These are phyloP conservation scores for Alloteropsis semialata DNA, from an alignment of 176 grass and related monocot species.

Conservation along the genomic window DNA sequence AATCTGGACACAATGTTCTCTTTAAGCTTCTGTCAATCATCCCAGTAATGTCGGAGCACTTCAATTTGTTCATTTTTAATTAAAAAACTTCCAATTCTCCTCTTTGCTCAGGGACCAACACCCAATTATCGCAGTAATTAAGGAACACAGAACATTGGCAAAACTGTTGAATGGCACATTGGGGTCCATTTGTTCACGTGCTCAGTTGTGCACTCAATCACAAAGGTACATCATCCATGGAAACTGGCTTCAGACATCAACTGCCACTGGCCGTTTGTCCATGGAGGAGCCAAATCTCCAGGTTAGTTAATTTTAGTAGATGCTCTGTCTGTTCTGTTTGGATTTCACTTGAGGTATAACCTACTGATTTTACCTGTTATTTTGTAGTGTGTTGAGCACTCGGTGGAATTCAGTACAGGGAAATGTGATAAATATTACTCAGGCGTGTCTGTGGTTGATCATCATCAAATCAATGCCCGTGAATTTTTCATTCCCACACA, in stretches of 20 bases:
- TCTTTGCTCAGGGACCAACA: conserved; percentile 63
- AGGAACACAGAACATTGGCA: conserved; percentile 86
- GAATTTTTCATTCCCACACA: conserved; percentile 86
- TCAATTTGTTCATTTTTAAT: conserved; percentile 11
- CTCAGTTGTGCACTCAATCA: conserved; percentile 60
- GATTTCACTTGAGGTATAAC: conserved; percentile 13
- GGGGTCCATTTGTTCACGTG: conserved; percentile 81
- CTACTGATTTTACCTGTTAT: conserved; percentile 27
- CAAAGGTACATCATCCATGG: conserved; percentile 94
- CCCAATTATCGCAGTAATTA: conserved; percentile 81
- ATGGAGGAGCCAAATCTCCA: conserved; percentile 99
- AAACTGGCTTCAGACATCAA: conserved; percentile 97
- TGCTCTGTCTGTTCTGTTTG: conserved; percentile 19
- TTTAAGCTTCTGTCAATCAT: conserved; percentile 2
- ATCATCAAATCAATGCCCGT: conserved; percentile 81
- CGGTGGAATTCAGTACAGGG: conserved; percentile 62
- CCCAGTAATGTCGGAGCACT: background rate
- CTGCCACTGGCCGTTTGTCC: conserved; percentile 87
- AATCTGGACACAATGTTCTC: conserved; percentile 2
- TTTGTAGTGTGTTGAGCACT: conserved; percentile 90
- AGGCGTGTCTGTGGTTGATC: conserved; percentile 31
- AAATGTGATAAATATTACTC: conserved; percentile 43
- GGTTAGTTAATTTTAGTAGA: conserved; percentile 41
- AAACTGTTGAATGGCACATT: conserved; percentile 85
- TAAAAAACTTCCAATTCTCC: background rate